A percentile compares a stretch with the other conserved stretches of the same genome.
These are phyloP conservation scores for Penicillium griseofulvum DNA, from an alignment of 2,329 filamentous ascomycete species.

Conservation along the genomic window DNA sequence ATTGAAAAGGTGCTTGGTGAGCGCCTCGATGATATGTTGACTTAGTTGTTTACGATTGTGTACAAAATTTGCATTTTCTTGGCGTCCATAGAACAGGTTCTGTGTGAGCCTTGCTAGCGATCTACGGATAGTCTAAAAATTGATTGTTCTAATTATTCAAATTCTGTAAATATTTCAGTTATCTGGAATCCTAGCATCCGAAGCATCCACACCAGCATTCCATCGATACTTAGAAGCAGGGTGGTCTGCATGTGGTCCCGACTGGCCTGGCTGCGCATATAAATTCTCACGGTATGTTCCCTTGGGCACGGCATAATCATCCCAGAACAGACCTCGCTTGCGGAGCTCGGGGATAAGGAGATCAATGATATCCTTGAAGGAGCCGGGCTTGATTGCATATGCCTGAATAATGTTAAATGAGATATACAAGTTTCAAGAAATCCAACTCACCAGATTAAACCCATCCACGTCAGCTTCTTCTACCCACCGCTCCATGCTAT, in stretches of 20 bases:
- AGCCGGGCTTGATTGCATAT: slow-evolving; percentile 65
- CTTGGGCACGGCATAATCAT: slow-evolving; percentile 37
- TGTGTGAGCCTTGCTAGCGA: neutral
- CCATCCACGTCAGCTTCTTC: slow-evolving; percentile 69
- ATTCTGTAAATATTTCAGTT: slow-evolving; percentile 11
- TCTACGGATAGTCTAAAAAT: slow-evolving; percentile 12
- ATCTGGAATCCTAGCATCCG: slow-evolving; percentile 27
- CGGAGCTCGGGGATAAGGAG: slow-evolving; percentile 64
- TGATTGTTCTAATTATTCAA: neutral
- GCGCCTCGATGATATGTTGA: slow-evolving; percentile 87
- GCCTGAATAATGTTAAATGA: slow-evolving; percentile 38
- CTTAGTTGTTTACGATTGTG: slow-evolving; percentile 50
- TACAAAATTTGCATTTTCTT: slow-evolving; percentile 25
- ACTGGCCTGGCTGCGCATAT: slow-evolving; percentile 33
- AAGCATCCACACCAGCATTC: slow-evolving; percentile 36
- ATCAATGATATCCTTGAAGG: slow-evolving; percentile 67
- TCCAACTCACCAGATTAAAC: slow-evolving; percentile 64
- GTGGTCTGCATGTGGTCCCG: slow-evolving; percentile 35
- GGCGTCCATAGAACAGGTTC: slow-evolving; percentile 16
- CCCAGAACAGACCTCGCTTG: slow-evolving; percentile 49
- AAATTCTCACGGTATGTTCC: slow-evolving; percentile 44
- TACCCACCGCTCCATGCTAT: slow-evolving; percentile 67
- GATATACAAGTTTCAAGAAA: neutral
- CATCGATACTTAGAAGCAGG: slow-evolving; percentile 39
- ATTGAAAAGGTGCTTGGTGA: slow-evolving; percentile 90